phyloP scores from a whole-genome alignment of 176 grass and related monocot species.

The Neostapfia colusana region DNA sequence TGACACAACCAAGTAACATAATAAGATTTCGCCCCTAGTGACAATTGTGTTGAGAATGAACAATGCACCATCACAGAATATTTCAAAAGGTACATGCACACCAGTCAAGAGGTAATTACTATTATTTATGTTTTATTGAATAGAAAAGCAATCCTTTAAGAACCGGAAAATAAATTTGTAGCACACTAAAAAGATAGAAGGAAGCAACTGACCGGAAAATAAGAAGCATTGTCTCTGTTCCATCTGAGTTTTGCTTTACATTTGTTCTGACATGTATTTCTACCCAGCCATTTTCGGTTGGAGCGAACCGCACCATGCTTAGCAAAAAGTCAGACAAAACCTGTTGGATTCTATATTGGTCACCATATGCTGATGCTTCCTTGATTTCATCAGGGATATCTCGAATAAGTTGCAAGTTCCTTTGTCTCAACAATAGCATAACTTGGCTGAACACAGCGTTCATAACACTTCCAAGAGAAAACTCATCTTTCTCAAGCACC shows the following conservation, averaged over 20 bases:
- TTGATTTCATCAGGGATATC: slow-evolving; percentile 98
- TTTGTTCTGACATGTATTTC: slow-evolving; percentile 90
- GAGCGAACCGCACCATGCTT: slow-evolving; percentile 77
- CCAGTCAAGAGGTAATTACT: too few relatives aligned
- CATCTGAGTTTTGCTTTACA: slow-evolving; percentile 67
- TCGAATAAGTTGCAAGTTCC: slow-evolving; percentile 81
- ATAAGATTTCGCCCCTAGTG: not conserved
- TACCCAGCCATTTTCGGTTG: slow-evolving; percentile 79
- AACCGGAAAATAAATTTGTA: slow-evolving; percentile 1
- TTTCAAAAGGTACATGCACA: not conserved
- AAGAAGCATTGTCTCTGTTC: slow-evolving; percentile 58
- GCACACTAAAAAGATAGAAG: slow-evolving; percentile 8
- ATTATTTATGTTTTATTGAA: slow-evolving; percentile 2
- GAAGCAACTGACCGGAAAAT: slow-evolving; percentile 74
- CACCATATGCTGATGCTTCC: slow-evolving; percentile 67
- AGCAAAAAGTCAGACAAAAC: slow-evolving; percentile 89
- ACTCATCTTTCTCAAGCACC: slow-evolving; percentile 80
- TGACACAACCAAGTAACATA: not conserved
- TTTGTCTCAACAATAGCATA: slow-evolving; percentile 91
- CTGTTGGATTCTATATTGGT: slow-evolving; percentile 95
- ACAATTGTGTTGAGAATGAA: not conserved
- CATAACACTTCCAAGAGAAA: slow-evolving; percentile 76
- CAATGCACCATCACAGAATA: not conserved
- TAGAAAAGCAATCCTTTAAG: not conserved
- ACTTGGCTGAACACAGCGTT: slow-evolving; percentile 96